A percentile compares a stretch with the other conserved stretches of the same genome.
phyloP scores from a whole-genome alignment of 106 monocot genomes.

The Acorus calamus region DNA sequence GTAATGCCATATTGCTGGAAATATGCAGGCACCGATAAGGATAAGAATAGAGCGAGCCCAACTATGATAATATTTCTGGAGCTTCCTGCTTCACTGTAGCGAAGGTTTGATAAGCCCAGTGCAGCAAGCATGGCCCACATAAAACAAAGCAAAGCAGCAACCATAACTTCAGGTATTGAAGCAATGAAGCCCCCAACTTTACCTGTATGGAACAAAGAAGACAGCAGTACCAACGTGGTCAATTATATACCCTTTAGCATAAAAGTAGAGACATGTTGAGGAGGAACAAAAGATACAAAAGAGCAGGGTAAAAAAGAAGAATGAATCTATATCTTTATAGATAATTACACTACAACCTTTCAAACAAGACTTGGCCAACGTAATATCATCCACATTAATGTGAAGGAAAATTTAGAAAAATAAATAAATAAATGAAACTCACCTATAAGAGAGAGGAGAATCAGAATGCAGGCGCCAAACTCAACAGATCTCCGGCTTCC shows the following conservation, averaged over 20 bases:
- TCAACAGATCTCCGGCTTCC: slow-evolving; percentile 88
- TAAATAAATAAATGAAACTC: slow-evolving; percentile 9
- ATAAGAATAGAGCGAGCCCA: slow-evolving; percentile 89
- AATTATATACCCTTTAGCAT: too few species aligned
- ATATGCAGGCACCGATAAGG: slow-evolving; percentile 88
- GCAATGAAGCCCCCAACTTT: slow-evolving; percentile 95
- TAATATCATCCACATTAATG: too few species aligned
- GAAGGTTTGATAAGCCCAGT: slow-evolving; percentile 80
- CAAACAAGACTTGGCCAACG: too few species aligned
- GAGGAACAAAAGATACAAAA: not conserved
- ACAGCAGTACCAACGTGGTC: too few species aligned
- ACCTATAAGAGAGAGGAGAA: slow-evolving; percentile 81
- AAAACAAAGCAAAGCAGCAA: slow-evolving; percentile 88
- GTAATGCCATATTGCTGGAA: slow-evolving; percentile 80
- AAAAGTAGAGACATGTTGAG: too few species aligned
- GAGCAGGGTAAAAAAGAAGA: not conserved
- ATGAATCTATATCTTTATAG: not conserved
- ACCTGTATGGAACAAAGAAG: slow-evolving; percentile 24
- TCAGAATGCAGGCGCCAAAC: slow-evolving; percentile 70
- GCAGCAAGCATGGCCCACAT: slow-evolving; percentile 99
- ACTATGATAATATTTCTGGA: slow-evolving; percentile 89
- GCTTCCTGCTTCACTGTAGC: slow-evolving; percentile 86
- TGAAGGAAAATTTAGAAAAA: too few species aligned
- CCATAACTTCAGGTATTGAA: slow-evolving; percentile 88
- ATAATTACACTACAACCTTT: not conserved